Conservation (phyloP, 208 protist genomes). For the Herpetomonas samuelpessoai region DNA sequence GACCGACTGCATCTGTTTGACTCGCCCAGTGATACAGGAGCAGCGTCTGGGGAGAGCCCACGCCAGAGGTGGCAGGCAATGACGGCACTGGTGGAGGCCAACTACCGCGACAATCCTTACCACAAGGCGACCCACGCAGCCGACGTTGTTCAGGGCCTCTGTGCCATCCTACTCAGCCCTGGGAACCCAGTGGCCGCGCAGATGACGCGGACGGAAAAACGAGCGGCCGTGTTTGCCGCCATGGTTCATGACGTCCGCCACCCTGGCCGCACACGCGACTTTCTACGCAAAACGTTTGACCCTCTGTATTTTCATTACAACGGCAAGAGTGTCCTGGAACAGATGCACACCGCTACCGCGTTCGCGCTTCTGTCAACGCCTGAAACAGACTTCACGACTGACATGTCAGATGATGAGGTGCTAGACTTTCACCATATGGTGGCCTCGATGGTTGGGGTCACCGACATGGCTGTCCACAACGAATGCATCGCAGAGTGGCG, state of each 20-base stretch:
- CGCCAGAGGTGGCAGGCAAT: slow-evolving; percentile 38
- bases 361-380: slow-evolving; percentile 48
- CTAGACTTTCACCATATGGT: slow-evolving; percentile 68
- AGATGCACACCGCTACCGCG: slow-evolving; percentile 72
- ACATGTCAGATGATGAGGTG: slow-evolving; percentile 41
- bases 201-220: slow-evolving; percentile 61
- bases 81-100: slow-evolving; percentile 47
- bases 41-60: slow-evolving; percentile 5
- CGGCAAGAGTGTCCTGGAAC: slow-evolving; percentile 54
- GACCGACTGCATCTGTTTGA: slow-evolving; percentile 48
- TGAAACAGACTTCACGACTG: slow-evolving; percentile 54
- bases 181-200: slow-evolving; percentile 27
- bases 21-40: no score
- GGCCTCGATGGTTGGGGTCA: slow-evolving; percentile 38
- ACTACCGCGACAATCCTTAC: slow-evolving; percentile 75
- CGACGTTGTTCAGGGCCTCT: slow-evolving; percentile 65
- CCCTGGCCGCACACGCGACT: slow-evolving; percentile 54
- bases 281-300: slow-evolving; percentile 54
- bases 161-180: slow-evolving; percentile 36
- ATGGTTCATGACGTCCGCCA: slow-evolving; percentile 76
- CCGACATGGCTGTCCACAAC: slow-evolving; percentile 64
- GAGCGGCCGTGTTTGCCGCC: slow-evolving; percentile 57
- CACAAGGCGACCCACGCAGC: slow-evolving; percentile 78
- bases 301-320: slow-evolving; percentile 51
- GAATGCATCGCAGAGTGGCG: slow-evolving; percentile 26